phyloP scores from a whole-genome alignment of 192 early-diverging fungal species.

The Gamsiella multidivaricata region DNA sequence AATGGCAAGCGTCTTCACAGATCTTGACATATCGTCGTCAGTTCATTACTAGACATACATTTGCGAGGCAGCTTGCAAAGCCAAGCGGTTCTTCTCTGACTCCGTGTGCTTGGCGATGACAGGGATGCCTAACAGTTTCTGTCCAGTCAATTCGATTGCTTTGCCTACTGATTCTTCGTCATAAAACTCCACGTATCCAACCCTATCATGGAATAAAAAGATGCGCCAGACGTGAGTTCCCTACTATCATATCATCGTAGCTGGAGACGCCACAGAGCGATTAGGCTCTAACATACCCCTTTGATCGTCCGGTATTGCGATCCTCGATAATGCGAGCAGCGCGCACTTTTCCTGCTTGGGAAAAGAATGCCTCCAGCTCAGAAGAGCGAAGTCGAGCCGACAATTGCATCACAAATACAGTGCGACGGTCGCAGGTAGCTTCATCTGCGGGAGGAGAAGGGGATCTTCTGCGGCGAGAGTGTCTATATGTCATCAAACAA shows the following conservation, averaged over 20 bases:
- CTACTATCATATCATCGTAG: too few relatives aligned
- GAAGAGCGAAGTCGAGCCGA: slow-evolving; percentile 77
- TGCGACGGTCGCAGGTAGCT: slow-evolving; percentile 87
- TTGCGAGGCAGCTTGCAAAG: slow-evolving; percentile 63
- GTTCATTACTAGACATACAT: slow-evolving; percentile 60
- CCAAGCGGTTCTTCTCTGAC: slow-evolving; percentile 91
- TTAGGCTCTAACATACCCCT: slow-evolving; percentile 78
- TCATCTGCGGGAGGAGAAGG: slow-evolving; percentile 77
- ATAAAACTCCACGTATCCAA: slow-evolving; percentile 98
- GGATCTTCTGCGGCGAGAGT: slow-evolving; percentile 60
- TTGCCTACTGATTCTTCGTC: slow-evolving; percentile 82
- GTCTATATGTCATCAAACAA: slow-evolving; percentile 12
- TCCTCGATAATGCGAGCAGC: slow-evolving; percentile 92
- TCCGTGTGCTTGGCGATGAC: slow-evolving; percentile 93
- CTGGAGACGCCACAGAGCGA: too few relatives aligned
- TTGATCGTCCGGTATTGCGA: slow-evolving; percentile 82
- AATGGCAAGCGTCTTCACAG: slow-evolving; percentile 42
- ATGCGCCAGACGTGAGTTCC: neutral
- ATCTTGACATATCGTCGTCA: neutral
- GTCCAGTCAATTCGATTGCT: slow-evolving; percentile 86
- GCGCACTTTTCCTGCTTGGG: slow-evolving; percentile 81
- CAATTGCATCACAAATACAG: slow-evolving; percentile 96
- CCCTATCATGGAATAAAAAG: slow-evolving; percentile 59
- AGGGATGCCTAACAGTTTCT: slow-evolving; percentile 92
- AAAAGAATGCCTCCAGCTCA: slow-evolving; percentile 93